A percentile compares a stretch with the other conserved stretches of the same genome.
Conservation (phyloP, 1,139 yeast genomes). For the Kazachstania sp. region DNA sequence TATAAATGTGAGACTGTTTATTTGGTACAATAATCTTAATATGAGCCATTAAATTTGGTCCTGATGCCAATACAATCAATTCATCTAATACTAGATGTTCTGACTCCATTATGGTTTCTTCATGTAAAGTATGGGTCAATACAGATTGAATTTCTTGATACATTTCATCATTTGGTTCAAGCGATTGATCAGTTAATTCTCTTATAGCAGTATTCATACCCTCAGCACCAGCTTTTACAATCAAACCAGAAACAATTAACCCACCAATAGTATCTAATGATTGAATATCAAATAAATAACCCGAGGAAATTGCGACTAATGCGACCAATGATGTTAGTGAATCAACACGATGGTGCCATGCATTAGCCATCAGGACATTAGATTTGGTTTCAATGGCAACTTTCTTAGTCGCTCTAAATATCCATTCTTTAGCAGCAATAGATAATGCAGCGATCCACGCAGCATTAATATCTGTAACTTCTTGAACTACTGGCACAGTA, state of each 20-base stretch:
- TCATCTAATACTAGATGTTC: constrained; percentile 37
- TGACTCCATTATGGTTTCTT: constrained; percentile 33
- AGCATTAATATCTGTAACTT: constrained; percentile 71
- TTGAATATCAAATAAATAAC: constrained; percentile 62
- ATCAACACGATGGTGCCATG: constrained; percentile 97
- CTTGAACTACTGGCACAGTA: constrained; percentile 20
- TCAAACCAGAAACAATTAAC: constrained; percentile 65
- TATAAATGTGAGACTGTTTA: constrained; percentile 31
- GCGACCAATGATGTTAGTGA: constrained; percentile 92
- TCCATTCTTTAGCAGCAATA: constrained; percentile 75
- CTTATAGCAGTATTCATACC: constrained; percentile 61
- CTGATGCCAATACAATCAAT: constrained; percentile 54
- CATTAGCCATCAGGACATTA: constrained; percentile 87
- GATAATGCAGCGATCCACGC: constrained; percentile 94
- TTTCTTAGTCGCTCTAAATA: constrained; percentile 72
- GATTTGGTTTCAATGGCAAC: constrained; percentile 73
- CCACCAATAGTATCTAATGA: constrained; percentile 95
- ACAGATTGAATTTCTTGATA: constrained; percentile 35
- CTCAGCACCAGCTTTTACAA: constrained; percentile 74
- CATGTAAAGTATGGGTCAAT: constrained; percentile 31
- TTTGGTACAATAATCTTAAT: constrained; percentile 36
- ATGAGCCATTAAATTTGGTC: constrained; percentile 51
- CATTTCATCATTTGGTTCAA: constrained; percentile 36
- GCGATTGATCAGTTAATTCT: constrained; percentile 63
- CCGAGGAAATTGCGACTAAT: constrained; percentile 75